A percentile compares a stretch with the other conserved stretches of the same genome.
Evolutionary conservation across 1,284 basidiomycete genomes (phyloP).

Genomic region (Rhodotorula sp.): DNA sequence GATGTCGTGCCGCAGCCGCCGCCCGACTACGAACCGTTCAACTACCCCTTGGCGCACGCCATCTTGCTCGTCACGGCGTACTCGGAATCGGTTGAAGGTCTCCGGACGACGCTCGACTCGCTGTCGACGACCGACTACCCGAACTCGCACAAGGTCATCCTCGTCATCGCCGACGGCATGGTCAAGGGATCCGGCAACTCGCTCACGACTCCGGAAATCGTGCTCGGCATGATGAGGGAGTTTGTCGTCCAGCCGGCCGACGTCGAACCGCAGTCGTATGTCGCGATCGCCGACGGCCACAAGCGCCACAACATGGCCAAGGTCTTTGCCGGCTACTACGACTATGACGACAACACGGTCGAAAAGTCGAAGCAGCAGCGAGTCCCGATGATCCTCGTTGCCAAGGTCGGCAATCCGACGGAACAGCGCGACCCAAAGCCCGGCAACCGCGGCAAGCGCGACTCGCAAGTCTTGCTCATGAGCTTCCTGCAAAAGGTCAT

Average conservation of each 20-base stretch:
- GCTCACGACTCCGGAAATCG: slow-evolving; percentile 89
- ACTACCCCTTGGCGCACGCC: slow-evolving; percentile 89
- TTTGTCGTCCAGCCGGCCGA: slow-evolving; percentile 78
- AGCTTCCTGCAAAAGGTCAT: slow-evolving; percentile 54
- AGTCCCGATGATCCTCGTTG: slow-evolving; percentile 90
- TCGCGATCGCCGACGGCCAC: slow-evolving; percentile 97
- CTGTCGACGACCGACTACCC: slow-evolving; percentile 98
- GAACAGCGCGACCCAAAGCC: slow-evolving; percentile 88
- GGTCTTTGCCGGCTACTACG: slow-evolving; percentile 96
- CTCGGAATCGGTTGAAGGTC: slow-evolving; percentile 93
- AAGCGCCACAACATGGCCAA: slow-evolving; percentile 99
- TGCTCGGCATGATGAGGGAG: slow-evolving; percentile 96
- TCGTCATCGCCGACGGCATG: slow-evolving; percentile 97
- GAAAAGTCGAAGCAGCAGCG: slow-evolving; percentile 95
- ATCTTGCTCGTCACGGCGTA: slow-evolving; percentile 98
- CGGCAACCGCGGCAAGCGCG: slow-evolving; percentile 97
- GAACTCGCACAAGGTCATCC: slow-evolving; percentile 92
- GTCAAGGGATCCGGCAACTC: slow-evolving; percentile 91
- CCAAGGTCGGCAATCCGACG: slow-evolving; percentile 87
- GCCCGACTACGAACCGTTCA: slow-evolving; percentile 88
- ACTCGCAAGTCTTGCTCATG: slow-evolving; percentile 76
- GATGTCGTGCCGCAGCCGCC: slow-evolving; percentile 92
- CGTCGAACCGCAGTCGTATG: slow-evolving; percentile 92
- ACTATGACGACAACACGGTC: slow-evolving; percentile 87
- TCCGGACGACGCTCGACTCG: slow-evolving; percentile 95